These are phyloP conservation scores for Fusarium sp. DNA, from an alignment of 2,329 filamentous ascomycete species.

Conservation along the genomic window DNA sequence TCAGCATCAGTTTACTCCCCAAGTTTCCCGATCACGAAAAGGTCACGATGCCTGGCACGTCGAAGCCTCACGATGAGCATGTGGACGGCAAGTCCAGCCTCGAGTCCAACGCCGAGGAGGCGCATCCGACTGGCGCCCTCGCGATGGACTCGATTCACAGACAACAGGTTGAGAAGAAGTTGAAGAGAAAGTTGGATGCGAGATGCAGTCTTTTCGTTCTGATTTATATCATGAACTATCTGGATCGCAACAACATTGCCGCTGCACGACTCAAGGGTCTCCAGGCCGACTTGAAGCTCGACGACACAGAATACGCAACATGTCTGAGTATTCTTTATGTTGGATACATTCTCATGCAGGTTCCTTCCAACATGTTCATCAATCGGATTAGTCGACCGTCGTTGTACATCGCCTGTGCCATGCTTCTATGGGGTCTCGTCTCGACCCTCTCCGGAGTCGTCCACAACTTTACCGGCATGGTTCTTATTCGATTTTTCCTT, in stretches of 20 bases:
- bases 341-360: constrained; percentile 70
- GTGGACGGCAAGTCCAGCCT: constrained; percentile 31
- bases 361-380: constrained; percentile 65
- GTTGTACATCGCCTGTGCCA: constrained; percentile 60
- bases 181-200: constrained; percentile 74
- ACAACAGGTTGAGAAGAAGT: constrained; percentile 63
- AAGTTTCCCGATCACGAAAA: not conserved
- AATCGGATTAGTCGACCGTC: constrained; percentile 61
- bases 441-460: constrained; percentile 64
- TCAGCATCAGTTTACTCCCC: not conserved
- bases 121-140: constrained; percentile 8
- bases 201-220: constrained; percentile 73
- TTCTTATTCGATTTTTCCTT: constrained; percentile 65
- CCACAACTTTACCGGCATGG: constrained; percentile 61
- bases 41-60: constrained; percentile 11
- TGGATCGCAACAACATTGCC: constrained; percentile 73
- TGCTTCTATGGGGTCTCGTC: constrained; percentile 67
- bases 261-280: constrained; percentile 70
- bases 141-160: constrained; percentile 58
- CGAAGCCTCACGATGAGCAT: constrained; percentile 29
- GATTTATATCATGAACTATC: constrained; percentile 79
- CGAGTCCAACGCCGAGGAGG: constrained; percentile 28
- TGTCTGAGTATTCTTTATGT: constrained; percentile 71
- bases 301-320: constrained; percentile 67
- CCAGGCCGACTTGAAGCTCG: constrained; percentile 65